Conservation (phyloP, 495 filamentous ascomycete genomes). For the Parmelia sp. region DNA sequence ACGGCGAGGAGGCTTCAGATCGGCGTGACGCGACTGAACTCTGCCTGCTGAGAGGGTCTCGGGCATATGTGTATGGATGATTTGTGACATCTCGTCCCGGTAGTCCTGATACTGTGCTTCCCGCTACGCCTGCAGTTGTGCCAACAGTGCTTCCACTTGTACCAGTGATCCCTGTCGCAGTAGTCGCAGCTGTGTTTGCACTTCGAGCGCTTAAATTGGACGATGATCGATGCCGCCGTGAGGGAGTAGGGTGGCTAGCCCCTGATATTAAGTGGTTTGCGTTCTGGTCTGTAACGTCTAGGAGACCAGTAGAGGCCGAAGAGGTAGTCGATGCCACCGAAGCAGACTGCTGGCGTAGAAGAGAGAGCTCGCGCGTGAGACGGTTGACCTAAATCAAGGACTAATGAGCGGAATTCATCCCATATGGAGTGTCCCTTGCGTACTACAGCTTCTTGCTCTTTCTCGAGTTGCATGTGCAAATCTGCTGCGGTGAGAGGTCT, state of each 20-base stretch:
- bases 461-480: constrained; percentile 78
- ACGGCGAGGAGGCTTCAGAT: constrained; percentile 35
- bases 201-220: constrained; percentile 53
- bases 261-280: constrained; percentile 45
- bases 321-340: constrained; percentile 77
- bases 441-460: constrained; percentile 87
- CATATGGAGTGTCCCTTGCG: constrained; percentile 36
- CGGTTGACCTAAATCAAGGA: constrained; percentile 56
- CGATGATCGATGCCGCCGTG: constrained; percentile 59
- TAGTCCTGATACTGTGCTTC: constrained; percentile 41
- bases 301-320: constrained; percentile 58
- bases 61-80: constrained; percentile 24
- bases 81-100: constrained; percentile 40
- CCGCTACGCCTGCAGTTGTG: constrained; percentile 31
- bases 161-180: constrained; percentile 26
- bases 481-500: constrained; percentile 80
- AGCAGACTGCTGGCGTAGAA: constrained; percentile 73
- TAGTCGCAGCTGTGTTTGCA: constrained; percentile 41
- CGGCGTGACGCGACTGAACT: constrained; percentile 40
- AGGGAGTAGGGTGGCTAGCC: constrained; percentile 48
- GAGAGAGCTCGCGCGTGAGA: constrained; percentile 74
- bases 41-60: constrained; percentile 27
- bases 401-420: constrained; percentile 34
- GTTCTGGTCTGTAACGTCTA: constrained; percentile 46
- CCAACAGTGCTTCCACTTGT: constrained; percentile 28